These are phyloP conservation scores for carrot (Daucus carota) DNA, from an alignment of 129 eudicot species.

Conservation along the genomic window DH1_v3.0 NC_030381.2:53215501-53216000, in stretches of 20 bases:
- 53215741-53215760: conserved; percentile 63
- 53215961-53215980: conserved; percentile 77
- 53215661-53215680: conserved; percentile 87
- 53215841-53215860: neutral
- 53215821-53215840: neutral
- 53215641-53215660: conserved; percentile 89
- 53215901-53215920: neutral
- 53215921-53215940: neutral
- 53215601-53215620: conserved; percentile 48
- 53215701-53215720: conserved; percentile 63
- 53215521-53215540: conserved; percentile 70
- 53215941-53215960: neutral
- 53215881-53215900: neutral
- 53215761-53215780: conserved; percentile 1
- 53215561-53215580: neutral
- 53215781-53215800: neutral
- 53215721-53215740: conserved; percentile 66
- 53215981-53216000: conserved; percentile 75
- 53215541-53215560: neutral
- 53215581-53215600: neutral
- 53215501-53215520: conserved; percentile 68
- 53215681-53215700: conserved; percentile 83
- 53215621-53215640: conserved; percentile 85
- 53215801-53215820: neutral
- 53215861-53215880: neutral